Percentiles rank a stretch among this genome's conserved stretches.
Conservation (phyloP, 164 flowering plant species). For the Piper betle region DNA sequence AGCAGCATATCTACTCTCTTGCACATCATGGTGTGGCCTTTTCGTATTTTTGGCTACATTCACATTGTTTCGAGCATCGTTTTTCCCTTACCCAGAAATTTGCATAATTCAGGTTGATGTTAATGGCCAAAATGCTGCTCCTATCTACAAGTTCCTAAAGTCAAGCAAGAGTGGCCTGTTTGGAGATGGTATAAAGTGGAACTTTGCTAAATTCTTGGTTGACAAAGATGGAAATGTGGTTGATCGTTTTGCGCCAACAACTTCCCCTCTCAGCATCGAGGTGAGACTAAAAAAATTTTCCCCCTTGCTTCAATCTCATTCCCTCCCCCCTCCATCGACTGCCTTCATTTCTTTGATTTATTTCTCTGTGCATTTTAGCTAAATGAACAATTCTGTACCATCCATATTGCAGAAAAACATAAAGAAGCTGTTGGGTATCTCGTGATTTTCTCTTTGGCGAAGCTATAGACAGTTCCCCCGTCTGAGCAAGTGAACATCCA, state of each 20-base stretch:
- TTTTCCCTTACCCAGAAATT: too few relatives aligned
- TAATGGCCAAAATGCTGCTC: constrained; percentile 10
- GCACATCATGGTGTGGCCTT: too few relatives aligned
- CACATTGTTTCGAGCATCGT: too few relatives aligned
- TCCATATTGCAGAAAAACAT: constrained; percentile 39
- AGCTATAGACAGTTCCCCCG: too few relatives aligned
- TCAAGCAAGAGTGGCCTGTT: constrained; percentile 12
- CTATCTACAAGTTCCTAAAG: constrained; percentile 13
- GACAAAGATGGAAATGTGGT: constrained; percentile 57
- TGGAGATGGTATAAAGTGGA: constrained; percentile 15
- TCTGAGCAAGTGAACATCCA: too few relatives aligned
- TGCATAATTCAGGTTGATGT: constrained; percentile 11
- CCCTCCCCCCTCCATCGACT: too few relatives aligned
- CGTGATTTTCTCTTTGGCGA: not conserved
- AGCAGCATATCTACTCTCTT: too few relatives aligned
- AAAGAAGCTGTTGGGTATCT: constrained; percentile 30
- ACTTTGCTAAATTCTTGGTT: constrained; percentile 18
- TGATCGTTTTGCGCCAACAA: constrained; percentile 76
- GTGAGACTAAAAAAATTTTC: constrained; percentile 17
- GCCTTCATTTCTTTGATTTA: too few relatives aligned
- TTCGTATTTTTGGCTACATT: too few relatives aligned
- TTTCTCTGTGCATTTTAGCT: not conserved
- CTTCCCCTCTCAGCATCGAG: constrained; percentile 85
- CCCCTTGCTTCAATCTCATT: too few relatives aligned
- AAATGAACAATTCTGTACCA: not conserved